Conservation (phyloP, 2,329 filamentous ascomycete genomes). For the Colletotrichum lindemuthianum region DNA sequence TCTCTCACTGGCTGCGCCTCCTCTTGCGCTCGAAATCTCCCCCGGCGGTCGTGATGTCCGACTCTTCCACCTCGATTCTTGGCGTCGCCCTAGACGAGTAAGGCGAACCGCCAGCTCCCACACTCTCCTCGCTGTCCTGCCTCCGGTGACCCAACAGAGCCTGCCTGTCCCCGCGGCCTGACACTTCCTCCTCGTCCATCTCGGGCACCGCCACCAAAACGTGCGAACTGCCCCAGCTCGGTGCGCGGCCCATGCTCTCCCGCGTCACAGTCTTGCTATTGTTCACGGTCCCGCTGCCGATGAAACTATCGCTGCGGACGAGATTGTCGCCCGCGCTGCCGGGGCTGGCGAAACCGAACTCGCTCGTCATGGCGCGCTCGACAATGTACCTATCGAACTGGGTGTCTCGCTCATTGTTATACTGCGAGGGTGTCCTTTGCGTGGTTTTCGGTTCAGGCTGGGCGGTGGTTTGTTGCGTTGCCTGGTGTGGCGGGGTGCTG, state of each 20-base stretch:
- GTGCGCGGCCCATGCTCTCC: conserved; percentile 42
- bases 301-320: conserved; percentile 41
- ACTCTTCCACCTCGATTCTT: conserved; percentile 37
- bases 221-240: conserved; percentile 51
- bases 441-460: conserved; percentile 8
- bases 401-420: conserved; percentile 43
- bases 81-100: conserved; percentile 1
- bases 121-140: conserved; percentile 19
- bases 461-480: conserved; percentile 7
- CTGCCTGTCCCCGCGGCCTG: conserved; percentile 41
- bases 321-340: conserved; percentile 23
- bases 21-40: conserved; percentile 43
- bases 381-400: conserved; percentile 43
- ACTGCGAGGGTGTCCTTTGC: conserved; percentile 26
- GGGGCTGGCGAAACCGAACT: conserved; percentile 46
- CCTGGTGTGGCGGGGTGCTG: conserved; percentile 1
- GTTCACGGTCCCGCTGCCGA: conserved; percentile 38
- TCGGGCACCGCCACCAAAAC: conserved; percentile 52
- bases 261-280: conserved; percentile 29
- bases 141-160: conserved; percentile 41
- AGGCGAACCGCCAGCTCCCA: conserved; percentile 4
- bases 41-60: conserved; percentile 39
- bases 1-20: conserved; percentile 33
- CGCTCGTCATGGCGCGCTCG: conserved; percentile 45
- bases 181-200: conserved; percentile 45